These are phyloP conservation scores for Leccinellum luteum DNA, from an alignment of 768 basidiomycete species.

Conservation along the genomic window DNA sequence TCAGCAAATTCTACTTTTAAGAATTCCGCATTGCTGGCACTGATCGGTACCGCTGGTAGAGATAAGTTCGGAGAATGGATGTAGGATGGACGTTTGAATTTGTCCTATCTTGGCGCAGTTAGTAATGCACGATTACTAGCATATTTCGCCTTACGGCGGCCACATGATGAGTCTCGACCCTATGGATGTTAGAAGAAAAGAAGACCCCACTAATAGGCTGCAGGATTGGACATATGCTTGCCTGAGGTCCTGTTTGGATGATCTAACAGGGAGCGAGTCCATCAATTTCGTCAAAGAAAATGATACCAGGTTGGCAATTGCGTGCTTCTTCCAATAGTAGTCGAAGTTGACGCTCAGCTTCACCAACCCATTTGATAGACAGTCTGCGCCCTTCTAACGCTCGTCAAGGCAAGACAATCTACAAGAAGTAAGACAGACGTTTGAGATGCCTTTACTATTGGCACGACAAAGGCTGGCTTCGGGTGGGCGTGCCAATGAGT, in stretches of 20 bases:
- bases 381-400: slow-evolving; percentile 99
- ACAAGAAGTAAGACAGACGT: not conserved
- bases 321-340: slow-evolving; percentile 95
- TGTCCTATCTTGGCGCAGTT: no score
- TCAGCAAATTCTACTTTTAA: not conserved
- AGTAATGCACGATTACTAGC: no score
- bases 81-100: no score
- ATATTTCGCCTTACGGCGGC: no score
- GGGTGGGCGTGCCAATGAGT: slow-evolving; percentile 74
- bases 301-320: slow-evolving; percentile 90
- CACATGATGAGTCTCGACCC: no score
- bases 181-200: no score
- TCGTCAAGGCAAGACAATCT: slow-evolving; percentile 27
- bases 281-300: slow-evolving; percentile 92
- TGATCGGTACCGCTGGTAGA: not conserved
- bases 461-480: slow-evolving; percentile 72
- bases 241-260: slow-evolving; percentile 90
- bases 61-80: not conserved
- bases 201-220: no score
- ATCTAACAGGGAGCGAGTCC: slow-evolving; percentile 94
- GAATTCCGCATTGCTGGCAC: not conserved
- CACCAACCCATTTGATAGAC: slow-evolving; percentile 99
- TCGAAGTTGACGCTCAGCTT: slow-evolving; percentile 95
- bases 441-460: slow-evolving; percentile 66
- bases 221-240: no score